phyloP scores from a whole-genome alignment of 75 land plant genomes.

The Pseudotsuga menziesii region DNA sequence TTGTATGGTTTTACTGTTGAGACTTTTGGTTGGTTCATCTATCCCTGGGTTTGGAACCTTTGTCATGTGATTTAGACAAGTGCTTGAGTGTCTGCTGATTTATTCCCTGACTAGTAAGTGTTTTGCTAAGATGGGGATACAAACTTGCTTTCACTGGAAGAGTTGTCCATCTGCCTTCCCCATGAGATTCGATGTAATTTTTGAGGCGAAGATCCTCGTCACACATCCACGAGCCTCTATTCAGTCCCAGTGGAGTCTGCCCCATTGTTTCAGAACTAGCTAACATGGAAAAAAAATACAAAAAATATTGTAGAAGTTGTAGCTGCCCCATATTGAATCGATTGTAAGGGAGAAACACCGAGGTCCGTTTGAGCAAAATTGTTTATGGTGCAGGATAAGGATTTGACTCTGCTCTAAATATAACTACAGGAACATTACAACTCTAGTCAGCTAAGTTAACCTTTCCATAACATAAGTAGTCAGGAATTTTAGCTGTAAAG shows the following conservation, averaged over 20 bases:
- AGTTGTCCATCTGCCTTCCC: slow-evolving; percentile 17
- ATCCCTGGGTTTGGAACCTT: not conserved
- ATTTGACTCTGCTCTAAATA: too few species aligned
- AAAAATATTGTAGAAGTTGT: too few species aligned
- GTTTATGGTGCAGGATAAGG: too few species aligned
- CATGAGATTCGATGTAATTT: slow-evolving; percentile 9
- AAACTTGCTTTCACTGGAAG: slow-evolving; percentile 16
- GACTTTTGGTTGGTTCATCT: not conserved
- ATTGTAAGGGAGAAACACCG: too few species aligned
- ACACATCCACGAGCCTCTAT: slow-evolving; percentile 16
- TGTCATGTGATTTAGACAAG: not conserved
- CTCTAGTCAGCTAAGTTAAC: too few species aligned
- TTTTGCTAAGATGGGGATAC: not conserved
- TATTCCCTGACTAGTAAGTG: slow-evolving; percentile 4
- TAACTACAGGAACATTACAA: too few species aligned
- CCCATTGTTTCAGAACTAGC: not conserved
- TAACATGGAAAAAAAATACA: too few species aligned
- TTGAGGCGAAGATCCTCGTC: slow-evolving; percentile 12
- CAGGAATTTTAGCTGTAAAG: too few species aligned
- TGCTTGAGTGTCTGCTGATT: slow-evolving; percentile 13
- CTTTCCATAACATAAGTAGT: too few species aligned
- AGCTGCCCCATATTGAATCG: too few species aligned
- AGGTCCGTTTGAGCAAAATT: too few species aligned
- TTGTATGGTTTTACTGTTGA: too few species aligned
- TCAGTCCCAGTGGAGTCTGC: not conserved